A percentile compares a stretch with the other conserved stretches of the same genome.
phyloP scores from a whole-genome alignment of 345 rosid species.

The Salix arbutifolia region DNA sequence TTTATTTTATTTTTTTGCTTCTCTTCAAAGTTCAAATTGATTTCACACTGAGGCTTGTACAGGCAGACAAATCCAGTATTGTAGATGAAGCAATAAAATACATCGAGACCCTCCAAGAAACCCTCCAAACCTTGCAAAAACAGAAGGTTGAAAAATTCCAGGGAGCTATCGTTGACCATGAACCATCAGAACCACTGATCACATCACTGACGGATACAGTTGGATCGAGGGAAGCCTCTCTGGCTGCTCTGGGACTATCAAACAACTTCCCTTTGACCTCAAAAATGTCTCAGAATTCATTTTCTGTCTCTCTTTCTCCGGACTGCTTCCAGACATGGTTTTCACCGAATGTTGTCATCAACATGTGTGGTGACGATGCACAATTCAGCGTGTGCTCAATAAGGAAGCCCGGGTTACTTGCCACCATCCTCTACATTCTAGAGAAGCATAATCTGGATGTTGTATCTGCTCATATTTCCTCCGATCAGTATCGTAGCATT shows the following conservation, averaged over 20 bases:
- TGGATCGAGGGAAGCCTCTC: conserved; percentile 26
- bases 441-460: conserved; percentile 50
- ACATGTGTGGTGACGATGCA: conserved; percentile 44
- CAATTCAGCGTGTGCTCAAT: conserved; percentile 44
- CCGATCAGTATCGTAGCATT: conserved; percentile 31
- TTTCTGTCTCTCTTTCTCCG: conserved; percentile 13
- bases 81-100: conserved; percentile 63
- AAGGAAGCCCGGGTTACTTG: conserved; percentile 36
- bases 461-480: conserved; percentile 44
- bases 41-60: neutral
- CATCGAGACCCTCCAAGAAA: conserved; percentile 42
- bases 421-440: conserved; percentile 36
- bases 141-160: conserved; percentile 50
- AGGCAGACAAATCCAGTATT: conserved; percentile 71
- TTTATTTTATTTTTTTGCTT: neutral
- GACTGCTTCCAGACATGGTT: conserved; percentile 45
- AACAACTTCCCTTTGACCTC: conserved; percentile 6
- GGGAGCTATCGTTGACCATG: conserved; percentile 17
- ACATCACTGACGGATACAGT: conserved; percentile 25
- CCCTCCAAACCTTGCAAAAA: conserved; percentile 38
- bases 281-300: conserved; percentile 3
- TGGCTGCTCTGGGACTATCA: conserved; percentile 32
- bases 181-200: conserved; percentile 17
- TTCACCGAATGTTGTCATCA: conserved; percentile 49
- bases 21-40: neutral